A percentile compares a stretch with the other conserved stretches of the same genome.
phyloP scores from a whole-genome alignment of 805 yeast genomes.

The Grigorovia yakushimaensis region DNA sequence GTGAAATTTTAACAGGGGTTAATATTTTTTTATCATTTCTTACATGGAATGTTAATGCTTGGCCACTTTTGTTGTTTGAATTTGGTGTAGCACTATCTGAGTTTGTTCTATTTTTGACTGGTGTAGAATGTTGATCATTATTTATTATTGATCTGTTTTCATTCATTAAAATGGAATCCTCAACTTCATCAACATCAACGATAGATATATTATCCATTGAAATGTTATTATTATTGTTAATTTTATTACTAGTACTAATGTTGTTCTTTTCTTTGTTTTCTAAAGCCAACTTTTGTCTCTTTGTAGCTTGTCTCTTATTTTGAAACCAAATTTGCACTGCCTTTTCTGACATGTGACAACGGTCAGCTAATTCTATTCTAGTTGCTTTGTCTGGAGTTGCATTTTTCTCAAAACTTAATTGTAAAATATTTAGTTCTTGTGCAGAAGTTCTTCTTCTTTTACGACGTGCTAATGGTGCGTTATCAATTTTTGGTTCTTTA shows the following conservation, averaged over 20 bases:
- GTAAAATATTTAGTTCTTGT: slow-evolving; percentile 70
- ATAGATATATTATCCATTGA: slow-evolving; percentile 1
- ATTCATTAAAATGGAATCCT: background rate
- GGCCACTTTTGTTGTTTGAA: slow-evolving; percentile 15
- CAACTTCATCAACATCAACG: background rate
- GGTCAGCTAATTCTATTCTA: slow-evolving; percentile 68
- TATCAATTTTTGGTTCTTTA: slow-evolving; percentile 76
- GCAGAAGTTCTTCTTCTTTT: slow-evolving; percentile 94
- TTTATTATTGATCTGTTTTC: background rate
- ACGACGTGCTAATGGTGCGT: slow-evolving; percentile 86
- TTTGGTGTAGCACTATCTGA: slow-evolving; percentile 3
- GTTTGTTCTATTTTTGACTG: slow-evolving; percentile 2
- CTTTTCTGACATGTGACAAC: slow-evolving; percentile 89
- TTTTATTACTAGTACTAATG: background rate
- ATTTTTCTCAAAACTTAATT: slow-evolving; percentile 66
- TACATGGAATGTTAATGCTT: slow-evolving; percentile 27
- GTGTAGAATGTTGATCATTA: slow-evolving; percentile 7
- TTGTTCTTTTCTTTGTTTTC: background rate
- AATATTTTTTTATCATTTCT: slow-evolving; percentile 23
- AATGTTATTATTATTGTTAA: slow-evolving; percentile 1
- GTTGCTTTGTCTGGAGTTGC: slow-evolving; percentile 72
- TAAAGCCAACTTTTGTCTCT: slow-evolving; percentile 35
- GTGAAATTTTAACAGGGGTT: slow-evolving; percentile 25
- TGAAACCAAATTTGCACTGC: slow-evolving; percentile 99
- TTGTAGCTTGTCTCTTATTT: slow-evolving; percentile 77